Conservation (phyloP, 2,329 filamentous ascomycete genomes). For the Penicillium sp. region DNA sequence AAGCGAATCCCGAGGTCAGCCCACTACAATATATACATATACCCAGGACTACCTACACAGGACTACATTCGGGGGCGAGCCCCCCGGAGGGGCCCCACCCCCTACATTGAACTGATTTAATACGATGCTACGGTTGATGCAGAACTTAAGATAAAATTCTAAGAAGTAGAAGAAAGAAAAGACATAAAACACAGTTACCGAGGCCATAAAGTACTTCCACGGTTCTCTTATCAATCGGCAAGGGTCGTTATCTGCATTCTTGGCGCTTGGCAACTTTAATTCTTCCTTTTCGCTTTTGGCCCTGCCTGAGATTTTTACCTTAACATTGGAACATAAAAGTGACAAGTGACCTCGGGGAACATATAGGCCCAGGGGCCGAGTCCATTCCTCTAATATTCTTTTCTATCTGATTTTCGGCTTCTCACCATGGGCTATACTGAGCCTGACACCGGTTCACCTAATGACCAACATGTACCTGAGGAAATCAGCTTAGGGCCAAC, state of each 20-base stretch:
- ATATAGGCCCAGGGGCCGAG: background rate
- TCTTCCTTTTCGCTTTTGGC: background rate
- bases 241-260: background rate
- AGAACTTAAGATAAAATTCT: background rate
- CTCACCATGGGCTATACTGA: constrained; percentile 14
- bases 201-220: background rate
- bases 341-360: background rate
- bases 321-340: background rate
- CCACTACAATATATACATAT: background rate
- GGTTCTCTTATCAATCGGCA: constrained; percentile 6
- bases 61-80: too few species aligned
- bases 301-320: background rate
- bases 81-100: too few species aligned
- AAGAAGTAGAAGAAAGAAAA: background rate
- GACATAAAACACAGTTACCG: background rate
- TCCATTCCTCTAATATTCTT: background rate
- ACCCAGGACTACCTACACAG: background rate
- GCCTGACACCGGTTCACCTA: constrained; percentile 16
- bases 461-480: constrained; percentile 8
- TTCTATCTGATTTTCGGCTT: background rate
- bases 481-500: constrained; percentile 20
- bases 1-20: background rate
- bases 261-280: constrained; percentile 19
- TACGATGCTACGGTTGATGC: background rate
- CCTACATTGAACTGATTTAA: background rate